Conservation (phyloP, 2,329 filamentous ascomycete genomes). For the Penicillium sp. region DNA sequence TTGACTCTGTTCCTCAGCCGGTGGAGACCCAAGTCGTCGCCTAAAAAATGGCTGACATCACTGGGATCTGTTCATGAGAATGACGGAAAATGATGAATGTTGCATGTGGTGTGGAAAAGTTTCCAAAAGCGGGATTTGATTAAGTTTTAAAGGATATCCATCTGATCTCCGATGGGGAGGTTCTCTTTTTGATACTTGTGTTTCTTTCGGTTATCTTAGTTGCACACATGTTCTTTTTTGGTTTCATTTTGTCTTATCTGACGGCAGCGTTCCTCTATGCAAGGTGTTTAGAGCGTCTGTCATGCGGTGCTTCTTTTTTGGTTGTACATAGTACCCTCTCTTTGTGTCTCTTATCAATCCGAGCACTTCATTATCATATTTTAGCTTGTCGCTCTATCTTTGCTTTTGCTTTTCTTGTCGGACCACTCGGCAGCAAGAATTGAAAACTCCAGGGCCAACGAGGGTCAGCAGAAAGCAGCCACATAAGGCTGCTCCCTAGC, state of each 20-base stretch:
- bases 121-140: slow-evolving; percentile 9
- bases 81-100: slow-evolving; percentile 14
- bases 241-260: slow-evolving; percentile 2
- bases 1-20: slow-evolving; percentile 42
- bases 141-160: slow-evolving; percentile 1
- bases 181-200: slow-evolving; percentile 6
- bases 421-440: no score
- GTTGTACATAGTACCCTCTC: slow-evolving; percentile 6
- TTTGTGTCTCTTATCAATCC: not conserved
- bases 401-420: not conserved
- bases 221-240: not conserved
- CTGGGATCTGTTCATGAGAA: slow-evolving; percentile 6
- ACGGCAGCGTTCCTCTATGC: slow-evolving; percentile 16
- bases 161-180: not conserved
- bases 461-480: no score
- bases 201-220: not conserved
- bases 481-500: no score
- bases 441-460: no score
- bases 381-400: not conserved
- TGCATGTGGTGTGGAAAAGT: slow-evolving; percentile 9
- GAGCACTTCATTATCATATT: not conserved
- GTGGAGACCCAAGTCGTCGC: slow-evolving; percentile 31
- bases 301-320: slow-evolving; percentile 11
- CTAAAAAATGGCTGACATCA: slow-evolving; percentile 17
- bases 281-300: slow-evolving; percentile 24